phyloP scores from a whole-genome alignment of 768 basidiomycete genomes.

The Lactarius indigo region DNA sequence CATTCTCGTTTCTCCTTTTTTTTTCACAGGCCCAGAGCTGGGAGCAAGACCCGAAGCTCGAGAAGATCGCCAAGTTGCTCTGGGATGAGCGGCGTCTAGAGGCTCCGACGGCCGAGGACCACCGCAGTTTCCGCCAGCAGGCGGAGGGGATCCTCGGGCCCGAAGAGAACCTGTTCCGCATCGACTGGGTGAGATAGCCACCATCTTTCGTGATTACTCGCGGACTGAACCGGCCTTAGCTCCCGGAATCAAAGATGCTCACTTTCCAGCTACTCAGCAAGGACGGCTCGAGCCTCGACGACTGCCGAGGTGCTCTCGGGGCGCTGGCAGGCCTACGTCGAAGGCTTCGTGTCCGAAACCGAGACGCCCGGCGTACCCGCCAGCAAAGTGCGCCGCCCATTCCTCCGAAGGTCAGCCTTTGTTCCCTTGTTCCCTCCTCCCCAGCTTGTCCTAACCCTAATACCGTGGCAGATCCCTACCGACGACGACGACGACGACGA shows the following conservation, averaged over 20 bases:
- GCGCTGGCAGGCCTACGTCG: constrained; percentile 77
- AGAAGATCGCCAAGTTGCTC: constrained; percentile 66
- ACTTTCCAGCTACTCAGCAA: constrained; percentile 77
- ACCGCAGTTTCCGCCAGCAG: constrained; percentile 60
- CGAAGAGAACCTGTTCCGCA: constrained; percentile 75
- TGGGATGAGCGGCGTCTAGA: constrained; percentile 61
- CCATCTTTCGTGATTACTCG: not conserved
- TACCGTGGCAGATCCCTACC: constrained; percentile 41
- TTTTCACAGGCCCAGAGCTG: constrained; percentile 55
- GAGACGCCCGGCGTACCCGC: constrained; percentile 51
- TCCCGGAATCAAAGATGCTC: constrained; percentile 61
- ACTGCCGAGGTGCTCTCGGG: constrained; percentile 72
- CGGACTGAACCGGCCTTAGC: constrained; percentile 37
- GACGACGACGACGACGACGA: constrained; percentile 24
- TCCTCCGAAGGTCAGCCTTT: constrained; percentile 56
- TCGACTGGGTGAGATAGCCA: constrained; percentile 63
- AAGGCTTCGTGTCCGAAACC: constrained; percentile 64
- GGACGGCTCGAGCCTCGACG: constrained; percentile 71
- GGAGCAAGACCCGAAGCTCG: constrained; percentile 64
- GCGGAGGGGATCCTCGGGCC: constrained; percentile 69
- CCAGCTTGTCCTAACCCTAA: constrained; percentile 31
- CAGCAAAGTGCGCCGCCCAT: constrained; percentile 51
- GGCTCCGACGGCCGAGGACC: constrained; percentile 65
- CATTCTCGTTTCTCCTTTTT: not conserved
- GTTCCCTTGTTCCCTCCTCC: constrained; percentile 16